phyloP scores from a whole-genome alignment of 2,329 filamentous ascomycete species.

The Talaromyces sp. region DNA sequence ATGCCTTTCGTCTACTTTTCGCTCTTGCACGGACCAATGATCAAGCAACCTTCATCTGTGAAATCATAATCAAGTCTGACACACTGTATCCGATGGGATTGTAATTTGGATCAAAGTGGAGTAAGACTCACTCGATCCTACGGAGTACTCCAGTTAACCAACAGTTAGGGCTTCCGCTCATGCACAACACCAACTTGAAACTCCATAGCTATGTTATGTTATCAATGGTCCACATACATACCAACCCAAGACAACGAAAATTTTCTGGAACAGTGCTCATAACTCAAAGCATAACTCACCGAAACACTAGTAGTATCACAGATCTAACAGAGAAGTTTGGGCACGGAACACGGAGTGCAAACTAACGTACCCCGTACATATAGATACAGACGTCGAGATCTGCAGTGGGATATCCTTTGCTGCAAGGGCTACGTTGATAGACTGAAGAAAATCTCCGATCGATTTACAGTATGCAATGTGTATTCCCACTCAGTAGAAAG shows the following conservation, averaged over 20 bases:
- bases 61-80: not conserved
- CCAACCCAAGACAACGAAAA: not conserved
- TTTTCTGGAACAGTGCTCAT: not conserved
- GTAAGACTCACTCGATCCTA: not conserved
- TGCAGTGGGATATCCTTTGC: not conserved
- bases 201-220: not conserved
- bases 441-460: not conserved
- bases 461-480: not conserved
- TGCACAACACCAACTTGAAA: not conserved
- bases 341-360: not conserved
- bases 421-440: constrained; percentile 3
- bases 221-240: not conserved
- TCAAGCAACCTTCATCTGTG: not conserved
- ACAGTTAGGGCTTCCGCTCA: not conserved
- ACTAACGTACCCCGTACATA: not conserved
- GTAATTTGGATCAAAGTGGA: not conserved
- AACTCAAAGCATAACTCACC: not conserved
- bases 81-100: not conserved
- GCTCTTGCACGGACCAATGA: not conserved
- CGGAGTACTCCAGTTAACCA: not conserved
- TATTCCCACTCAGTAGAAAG: not conserved
- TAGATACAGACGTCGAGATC: not conserved
- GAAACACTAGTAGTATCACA: not conserved
- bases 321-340: not conserved
- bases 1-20: not conserved